Conservation (phyloP, 495 filamentous ascomycete species). For the Tuber borchii region DNA sequence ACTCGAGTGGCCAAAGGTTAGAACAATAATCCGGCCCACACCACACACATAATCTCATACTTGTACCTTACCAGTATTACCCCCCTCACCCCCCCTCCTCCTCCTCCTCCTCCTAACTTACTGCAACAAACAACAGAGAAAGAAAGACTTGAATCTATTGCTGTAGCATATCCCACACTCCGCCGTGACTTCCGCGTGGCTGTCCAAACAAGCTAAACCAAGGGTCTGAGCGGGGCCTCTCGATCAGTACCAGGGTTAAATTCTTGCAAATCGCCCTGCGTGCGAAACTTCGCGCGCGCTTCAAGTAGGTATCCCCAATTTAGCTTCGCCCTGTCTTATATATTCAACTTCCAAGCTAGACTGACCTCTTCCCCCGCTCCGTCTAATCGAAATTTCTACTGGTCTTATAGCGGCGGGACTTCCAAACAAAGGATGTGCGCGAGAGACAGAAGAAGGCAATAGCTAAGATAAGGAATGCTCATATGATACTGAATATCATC, state of each 20-base stretch:
- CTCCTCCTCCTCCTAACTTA: neutral
- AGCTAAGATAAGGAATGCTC: neutral
- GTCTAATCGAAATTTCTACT: neutral
- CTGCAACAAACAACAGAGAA: neutral
- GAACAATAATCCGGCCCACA: neutral
- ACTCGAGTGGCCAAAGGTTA: neutral
- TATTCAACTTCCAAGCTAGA: neutral
- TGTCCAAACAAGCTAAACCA: neutral
- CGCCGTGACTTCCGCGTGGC: neutral
- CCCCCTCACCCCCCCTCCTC: neutral
- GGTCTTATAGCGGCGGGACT: neutral
- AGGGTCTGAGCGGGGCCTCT: neutral
- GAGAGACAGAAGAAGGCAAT: neutral
- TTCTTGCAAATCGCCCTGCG: neutral
- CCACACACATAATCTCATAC: neutral
- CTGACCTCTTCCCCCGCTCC: neutral
- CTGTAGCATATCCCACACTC: neutral
- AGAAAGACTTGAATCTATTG: neutral
- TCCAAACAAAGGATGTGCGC: neutral
- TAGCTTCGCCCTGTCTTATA: neutral
- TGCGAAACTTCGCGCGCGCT: conserved; percentile 5
- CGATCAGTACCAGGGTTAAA: neutral
- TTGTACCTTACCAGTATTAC: neutral
- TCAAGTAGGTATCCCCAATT: neutral
- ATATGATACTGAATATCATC: neutral